Evolutionary conservation across 1,284 basidiomycete species (phyloP), one percentile per base, ranked within the genome.

Genomic region (Fomitiporia mediterranea): DNA sequence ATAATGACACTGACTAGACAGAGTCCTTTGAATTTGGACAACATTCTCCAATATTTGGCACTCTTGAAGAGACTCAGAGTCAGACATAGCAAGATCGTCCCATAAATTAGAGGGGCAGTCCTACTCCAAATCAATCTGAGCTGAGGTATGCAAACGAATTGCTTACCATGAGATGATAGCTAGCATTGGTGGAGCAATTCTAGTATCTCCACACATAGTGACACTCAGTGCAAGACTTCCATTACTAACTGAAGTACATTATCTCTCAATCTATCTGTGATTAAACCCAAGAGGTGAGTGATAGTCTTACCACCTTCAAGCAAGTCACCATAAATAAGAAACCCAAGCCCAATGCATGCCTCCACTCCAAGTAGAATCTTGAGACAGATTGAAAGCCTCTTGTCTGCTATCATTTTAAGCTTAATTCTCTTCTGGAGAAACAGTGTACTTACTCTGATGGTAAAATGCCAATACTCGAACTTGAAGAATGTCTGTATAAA

Each of bases 1-100:
- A 55, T 40, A 21, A 55, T 34, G 11, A 55, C 46, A 27, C 30
- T 49, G 35, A 55, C 38, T 2, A 55, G 54, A 23, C 15, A 13
- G 21, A 25, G 42, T 2, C 43, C 54, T 19, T 34, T 2, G 35
- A 49, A 30, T 4, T 42, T 42, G 7, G 25, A 8, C 5, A 42
- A 46, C 19, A 27, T 47, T 35, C 54, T 49, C 54, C 54, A 55
- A 30, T 37, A 40, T 7, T 32, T 23, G 13, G 23, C 17, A 19
- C 34, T 27, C 21, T 50, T 38, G 21, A 28, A 40, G 21, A 55
- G 25, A n/a, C n/a, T n/a, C n/a, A n/a, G n/a, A 21, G 37, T 37
- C 17, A 55, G 25, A 15, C 25, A 25, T 27, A 55, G 38, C n/a
- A 55, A 37, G 8, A 55, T 28, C 5, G 43, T 17, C 17, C 38